These are phyloP conservation scores for Trametes coccinea DNA, from an alignment of 768 basidiomycete species.

Conservation along the genomic window DNA sequence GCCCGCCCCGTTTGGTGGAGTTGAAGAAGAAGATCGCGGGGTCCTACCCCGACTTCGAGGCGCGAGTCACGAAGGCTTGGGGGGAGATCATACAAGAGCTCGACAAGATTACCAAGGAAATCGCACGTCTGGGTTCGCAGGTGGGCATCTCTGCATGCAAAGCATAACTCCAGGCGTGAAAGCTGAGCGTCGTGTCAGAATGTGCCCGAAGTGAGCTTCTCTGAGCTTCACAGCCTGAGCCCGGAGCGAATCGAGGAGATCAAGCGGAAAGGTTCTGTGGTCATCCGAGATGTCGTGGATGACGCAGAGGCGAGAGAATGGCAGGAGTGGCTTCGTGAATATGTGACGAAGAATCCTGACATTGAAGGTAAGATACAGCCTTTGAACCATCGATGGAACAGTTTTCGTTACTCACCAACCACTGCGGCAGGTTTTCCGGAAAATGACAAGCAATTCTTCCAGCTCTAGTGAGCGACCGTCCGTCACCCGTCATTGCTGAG, in stretches of 20 bases:
- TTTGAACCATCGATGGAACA: not conserved
- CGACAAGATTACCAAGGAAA: constrained; percentile 43
- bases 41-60: constrained; percentile 52
- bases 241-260: constrained; percentile 49
- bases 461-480: constrained; percentile 56
- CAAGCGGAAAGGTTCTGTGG: constrained; percentile 55
- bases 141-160: constrained; percentile 32
- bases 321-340: constrained; percentile 57
- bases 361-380: constrained; percentile 44
- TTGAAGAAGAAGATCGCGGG: constrained; percentile 59
- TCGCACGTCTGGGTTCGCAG: constrained; percentile 48
- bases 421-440: constrained; percentile 49
- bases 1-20: constrained; percentile 54
- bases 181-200: constrained; percentile 39
- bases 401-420: not conserved
- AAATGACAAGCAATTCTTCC: constrained; percentile 70
- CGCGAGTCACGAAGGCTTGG: constrained; percentile 56
- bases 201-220: constrained; percentile 63
- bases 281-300: constrained; percentile 62
- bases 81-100: constrained; percentile 55
- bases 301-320: constrained; percentile 55
- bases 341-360: constrained; percentile 56
- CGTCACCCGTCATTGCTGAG: too few species aligned
- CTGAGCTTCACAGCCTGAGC: constrained; percentile 49
- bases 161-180: not conserved